phyloP scores from a whole-genome alignment of 169 alveolate genomes.

The Plasmodium knowlesi region DNA sequence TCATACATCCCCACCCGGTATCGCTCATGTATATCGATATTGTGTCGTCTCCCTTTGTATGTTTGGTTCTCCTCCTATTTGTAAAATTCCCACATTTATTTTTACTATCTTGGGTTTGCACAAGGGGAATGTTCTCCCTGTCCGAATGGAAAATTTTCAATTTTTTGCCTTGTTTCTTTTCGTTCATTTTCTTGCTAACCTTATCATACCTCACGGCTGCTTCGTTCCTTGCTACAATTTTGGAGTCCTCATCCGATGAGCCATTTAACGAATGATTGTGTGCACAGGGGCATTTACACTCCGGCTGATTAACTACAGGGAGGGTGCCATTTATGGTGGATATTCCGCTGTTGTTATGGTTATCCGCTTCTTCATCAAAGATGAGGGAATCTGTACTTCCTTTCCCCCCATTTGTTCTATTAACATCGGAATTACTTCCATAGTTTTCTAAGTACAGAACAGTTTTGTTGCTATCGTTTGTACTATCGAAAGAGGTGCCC shows the following conservation, averaged over 20 bases:
- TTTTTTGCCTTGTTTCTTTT: neutral
- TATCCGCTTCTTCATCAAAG: slow-evolving; percentile 10
- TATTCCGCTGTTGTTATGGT: neutral
- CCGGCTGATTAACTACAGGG: neutral
- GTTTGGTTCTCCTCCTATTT: slow-evolving; percentile 9
- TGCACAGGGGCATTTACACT: neutral
- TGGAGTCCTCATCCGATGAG: neutral
- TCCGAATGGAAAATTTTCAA: neutral
- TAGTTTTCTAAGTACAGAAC: slow-evolving; percentile 17
- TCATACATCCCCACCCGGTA: slow-evolving; percentile 84
- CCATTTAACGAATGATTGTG: neutral
- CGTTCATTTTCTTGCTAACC: neutral
- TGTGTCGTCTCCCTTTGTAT: neutral
- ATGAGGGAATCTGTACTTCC: neutral
- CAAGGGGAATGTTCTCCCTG: neutral
- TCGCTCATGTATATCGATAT: slow-evolving; percentile 76
- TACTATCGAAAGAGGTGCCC: slow-evolving; percentile 7
- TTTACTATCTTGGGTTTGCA: slow-evolving; percentile 4
- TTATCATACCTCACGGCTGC: neutral
- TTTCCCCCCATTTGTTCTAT: slow-evolving; percentile 6
- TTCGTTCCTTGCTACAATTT: neutral
- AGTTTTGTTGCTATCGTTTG: slow-evolving; percentile 30
- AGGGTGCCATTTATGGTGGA: neutral
- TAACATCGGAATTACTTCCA: slow-evolving; percentile 23
- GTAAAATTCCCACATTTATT: slow-evolving; percentile 2